Evolutionary conservation across 202 grass and related monocot genomes (phyloP), one percentile per base, ranked within the genome.

Genomic region (Setaria viridis): DNA sequence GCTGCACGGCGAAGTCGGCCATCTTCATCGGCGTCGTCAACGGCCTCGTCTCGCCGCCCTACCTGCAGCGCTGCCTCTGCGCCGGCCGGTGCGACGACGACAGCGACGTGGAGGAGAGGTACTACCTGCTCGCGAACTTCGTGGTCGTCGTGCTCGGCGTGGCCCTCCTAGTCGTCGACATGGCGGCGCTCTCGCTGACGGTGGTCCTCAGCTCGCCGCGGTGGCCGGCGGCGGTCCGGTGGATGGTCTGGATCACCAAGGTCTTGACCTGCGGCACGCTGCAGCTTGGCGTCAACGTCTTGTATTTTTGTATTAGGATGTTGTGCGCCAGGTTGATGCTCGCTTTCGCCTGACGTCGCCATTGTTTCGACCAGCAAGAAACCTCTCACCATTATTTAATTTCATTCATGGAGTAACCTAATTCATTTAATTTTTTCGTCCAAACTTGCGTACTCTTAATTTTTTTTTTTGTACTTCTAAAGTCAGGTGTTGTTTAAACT

Each of bases 171-270:
- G 8, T 63, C 56, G n/a, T 63, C 11, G 33, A 80, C 45, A 54
- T 53, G 67, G 56, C 33, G 33, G 32, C 62, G 39, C 39, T 41
- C 42, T 62, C 76, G 20, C 2, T 30, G 39, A 3, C 74, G 66
- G 13, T 12, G 75, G 19, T 13, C 32, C 1, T 50, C 64, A 21
- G 19, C 0, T 68, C n/a, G 50, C 50, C 66, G 34, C n/a, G 15
- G 65, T 43, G n/a, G 33, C 20, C 42, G 5, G 12, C 33, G 1
- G 20, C 30, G 57, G 14, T 50, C 10, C 1, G 6, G 14, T 86
- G 57, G 42, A 70, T 64, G 9, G 15, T 80, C 16, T 73, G 84
- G 55, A n/a, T 80, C 33, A 72, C 76, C 67, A 86, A 86, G 84
- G 33, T 86, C 56, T 32, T 51, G 3, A 42, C 57, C 32, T 43